These are phyloP conservation scores for Zygnema cylindricum DNA, from an alignment of 139 green algal species.

Conservation along the genomic window DNA sequence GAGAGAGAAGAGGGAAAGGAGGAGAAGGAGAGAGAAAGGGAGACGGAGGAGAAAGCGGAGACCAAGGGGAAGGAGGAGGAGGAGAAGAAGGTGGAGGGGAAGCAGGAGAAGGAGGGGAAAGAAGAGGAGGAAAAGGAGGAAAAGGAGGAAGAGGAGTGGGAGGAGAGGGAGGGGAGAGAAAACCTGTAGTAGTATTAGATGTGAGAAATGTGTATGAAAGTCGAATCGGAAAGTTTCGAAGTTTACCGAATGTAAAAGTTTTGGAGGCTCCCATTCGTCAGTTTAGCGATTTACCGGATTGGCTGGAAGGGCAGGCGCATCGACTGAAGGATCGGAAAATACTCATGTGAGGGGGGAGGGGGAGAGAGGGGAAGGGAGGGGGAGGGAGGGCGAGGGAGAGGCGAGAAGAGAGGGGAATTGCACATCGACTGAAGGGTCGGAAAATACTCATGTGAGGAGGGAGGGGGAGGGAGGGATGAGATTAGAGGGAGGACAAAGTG, in stretches of 20 bases:
- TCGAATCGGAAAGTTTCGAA: constrained; percentile 70
- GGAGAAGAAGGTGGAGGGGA: not conserved
- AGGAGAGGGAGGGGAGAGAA: constrained; percentile 13
- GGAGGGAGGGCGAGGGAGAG: not conserved
- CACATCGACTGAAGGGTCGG: not conserved
- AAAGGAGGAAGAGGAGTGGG: constrained; percentile 16
- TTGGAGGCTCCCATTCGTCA: constrained; percentile 64
- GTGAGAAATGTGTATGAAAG: constrained; percentile 81
- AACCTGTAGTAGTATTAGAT: constrained; percentile 76
- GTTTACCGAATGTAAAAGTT: constrained; percentile 25
- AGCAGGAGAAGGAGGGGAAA: not conserved
- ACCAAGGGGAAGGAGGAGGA: not conserved
- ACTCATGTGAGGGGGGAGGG: constrained; percentile 31
- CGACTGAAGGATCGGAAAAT: constrained; percentile 14
- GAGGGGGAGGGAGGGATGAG: not conserved
- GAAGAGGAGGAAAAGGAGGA: not conserved
- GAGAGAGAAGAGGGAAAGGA: constrained; percentile 27
- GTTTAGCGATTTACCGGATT: constrained; percentile 79
- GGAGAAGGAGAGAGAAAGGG: constrained; percentile 20
- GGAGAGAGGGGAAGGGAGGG: not conserved
- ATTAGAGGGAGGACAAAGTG: not conserved
- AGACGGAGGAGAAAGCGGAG: not conserved
- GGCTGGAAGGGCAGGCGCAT: constrained; percentile 68
- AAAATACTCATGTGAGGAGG: constrained; percentile 26
- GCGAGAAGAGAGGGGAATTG: not conserved